Evolutionary conservation across 768 basidiomycete genomes (phyloP).

Genomic region (Lactarius vividus): DNA sequence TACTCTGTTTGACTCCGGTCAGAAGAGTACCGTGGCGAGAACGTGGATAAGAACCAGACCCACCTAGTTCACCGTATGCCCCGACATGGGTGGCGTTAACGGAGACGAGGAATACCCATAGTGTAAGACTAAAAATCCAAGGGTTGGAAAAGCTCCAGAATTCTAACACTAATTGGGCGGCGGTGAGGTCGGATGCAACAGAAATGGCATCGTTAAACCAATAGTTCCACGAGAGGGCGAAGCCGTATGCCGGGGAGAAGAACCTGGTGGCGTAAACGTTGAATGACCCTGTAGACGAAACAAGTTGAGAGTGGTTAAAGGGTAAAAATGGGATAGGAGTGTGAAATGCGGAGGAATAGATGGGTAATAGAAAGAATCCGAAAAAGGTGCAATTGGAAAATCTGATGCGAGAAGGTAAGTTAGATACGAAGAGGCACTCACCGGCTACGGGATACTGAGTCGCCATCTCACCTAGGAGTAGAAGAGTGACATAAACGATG

Average conservation of each 20-base stretch:
- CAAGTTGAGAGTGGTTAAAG: conserved; percentile 2
- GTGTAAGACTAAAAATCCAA: conserved; percentile 71
- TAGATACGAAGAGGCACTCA: conserved; percentile 28
- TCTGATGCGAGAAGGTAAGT: neutral
- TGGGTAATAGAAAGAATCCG: neutral
- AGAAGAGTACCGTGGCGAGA: neutral
- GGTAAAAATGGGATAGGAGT: neutral
- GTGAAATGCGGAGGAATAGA: neutral
- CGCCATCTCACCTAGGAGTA: conserved; percentile 84
- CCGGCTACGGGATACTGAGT: conserved; percentile 82
- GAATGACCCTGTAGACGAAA: conserved; percentile 65
- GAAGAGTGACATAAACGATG: conserved; percentile 74
- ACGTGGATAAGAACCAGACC: conserved; percentile 23
- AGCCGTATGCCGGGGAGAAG: conserved; percentile 85
- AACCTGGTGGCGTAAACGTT: conserved; percentile 83
- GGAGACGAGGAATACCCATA: conserved; percentile 73
- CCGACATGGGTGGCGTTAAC: conserved; percentile 69
- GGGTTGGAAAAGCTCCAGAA: conserved; percentile 66
- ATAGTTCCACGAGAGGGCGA: conserved; percentile 86
- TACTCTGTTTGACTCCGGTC: conserved; percentile 51
- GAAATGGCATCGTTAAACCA: conserved; percentile 90
- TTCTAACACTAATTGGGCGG: conserved; percentile 76
- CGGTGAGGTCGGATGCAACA: conserved; percentile 82
- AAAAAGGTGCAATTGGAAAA: neutral
- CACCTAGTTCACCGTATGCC: conserved; percentile 84